Conservation (phyloP, 768 basidiomycete species). For the Leccinum obscurum region DNA sequence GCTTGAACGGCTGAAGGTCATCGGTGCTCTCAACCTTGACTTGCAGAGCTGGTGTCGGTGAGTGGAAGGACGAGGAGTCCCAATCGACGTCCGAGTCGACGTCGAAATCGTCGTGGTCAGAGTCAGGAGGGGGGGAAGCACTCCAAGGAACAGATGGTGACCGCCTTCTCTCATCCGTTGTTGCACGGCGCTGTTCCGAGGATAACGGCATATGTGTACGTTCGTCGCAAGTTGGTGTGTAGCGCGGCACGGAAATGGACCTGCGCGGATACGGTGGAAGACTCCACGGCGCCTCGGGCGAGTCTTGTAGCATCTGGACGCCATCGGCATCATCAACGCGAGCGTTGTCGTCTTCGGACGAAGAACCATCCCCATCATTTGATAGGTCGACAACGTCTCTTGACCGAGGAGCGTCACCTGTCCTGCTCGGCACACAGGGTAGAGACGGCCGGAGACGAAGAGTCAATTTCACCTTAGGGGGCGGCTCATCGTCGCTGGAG, state of each 20-base stretch:
- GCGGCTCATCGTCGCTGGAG: constrained; percentile 37
- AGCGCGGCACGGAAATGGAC: constrained; percentile 57
- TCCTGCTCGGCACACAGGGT: constrained; percentile 20
- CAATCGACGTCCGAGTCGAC: constrained; percentile 58
- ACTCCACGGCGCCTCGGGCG: constrained; percentile 45
- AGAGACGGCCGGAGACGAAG: constrained; percentile 54
- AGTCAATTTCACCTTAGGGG: constrained; percentile 70
- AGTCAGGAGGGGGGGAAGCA: constrained; percentile 73
- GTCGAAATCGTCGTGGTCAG: constrained; percentile 47
- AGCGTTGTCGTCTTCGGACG: constrained; percentile 40
- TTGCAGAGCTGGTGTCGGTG: constrained; percentile 18
- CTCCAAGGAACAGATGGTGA: constrained; percentile 61
- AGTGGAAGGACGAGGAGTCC: constrained; percentile 49
- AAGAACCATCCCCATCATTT: constrained; percentile 34
- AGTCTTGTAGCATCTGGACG: constrained; percentile 19
- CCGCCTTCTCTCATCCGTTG: constrained; percentile 39
- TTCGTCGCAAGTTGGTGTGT: constrained; percentile 47
- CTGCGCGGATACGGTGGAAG: constrained; percentile 58
- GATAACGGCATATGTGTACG: constrained; percentile 33
- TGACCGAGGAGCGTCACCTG: constrained; percentile 12
- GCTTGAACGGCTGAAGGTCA: constrained; percentile 45
- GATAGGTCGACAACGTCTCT: constrained; percentile 44
- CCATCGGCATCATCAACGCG: constrained; percentile 24
- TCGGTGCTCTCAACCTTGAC: constrained; percentile 27
- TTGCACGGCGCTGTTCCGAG: constrained; percentile 23